Conservation (phyloP, 1,139 yeast species). For the Taphrina betulina region DNA sequence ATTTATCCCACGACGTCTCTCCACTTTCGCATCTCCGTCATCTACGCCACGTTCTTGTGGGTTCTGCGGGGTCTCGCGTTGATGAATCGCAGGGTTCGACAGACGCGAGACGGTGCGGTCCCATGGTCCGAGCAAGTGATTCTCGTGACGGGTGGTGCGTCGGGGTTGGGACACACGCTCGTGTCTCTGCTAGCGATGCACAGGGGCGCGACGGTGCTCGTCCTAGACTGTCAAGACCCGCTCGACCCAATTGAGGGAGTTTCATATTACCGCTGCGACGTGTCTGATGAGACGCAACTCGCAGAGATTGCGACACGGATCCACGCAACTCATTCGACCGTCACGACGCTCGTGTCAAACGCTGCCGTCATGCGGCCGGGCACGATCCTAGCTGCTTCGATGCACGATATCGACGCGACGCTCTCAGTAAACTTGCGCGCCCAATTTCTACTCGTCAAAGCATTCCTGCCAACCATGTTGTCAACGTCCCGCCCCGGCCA, state of each 20-base stretch:
- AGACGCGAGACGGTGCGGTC: background rate
- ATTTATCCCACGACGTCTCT: background rate
- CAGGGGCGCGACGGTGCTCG: conserved; percentile 55
- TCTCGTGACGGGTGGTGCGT: conserved; percentile 77
- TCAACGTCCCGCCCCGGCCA: conserved; percentile 53
- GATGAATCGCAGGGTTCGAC: background rate
- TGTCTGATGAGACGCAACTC: conserved; percentile 54
- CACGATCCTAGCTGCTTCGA: conserved; percentile 55
- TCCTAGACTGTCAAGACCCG: conserved; percentile 61
- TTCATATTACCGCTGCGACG: conserved; percentile 65
- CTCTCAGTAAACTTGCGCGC: conserved; percentile 68
- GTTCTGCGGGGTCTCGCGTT: background rate
- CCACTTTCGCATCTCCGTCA: background rate
- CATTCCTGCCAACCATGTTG: conserved; percentile 72
- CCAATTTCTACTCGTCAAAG: conserved; percentile 65
- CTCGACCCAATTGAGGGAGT: conserved; percentile 48
- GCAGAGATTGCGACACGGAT: conserved; percentile 40
- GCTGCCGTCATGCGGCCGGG: conserved; percentile 71
- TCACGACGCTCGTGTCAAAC: conserved; percentile 71
- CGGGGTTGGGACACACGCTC: conserved; percentile 73
- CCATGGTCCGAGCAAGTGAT: conserved; percentile 52
- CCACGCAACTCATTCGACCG: conserved; percentile 52
- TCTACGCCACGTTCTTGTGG: background rate
- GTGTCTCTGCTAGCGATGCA: conserved; percentile 49
- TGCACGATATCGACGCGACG: conserved; percentile 44